A percentile compares a stretch with the other conserved stretches of the same genome.
These are phyloP conservation scores for Rhododendron simsii DNA, from an alignment of 148 eudicot genomes.

Conservation along the genomic window DNA sequence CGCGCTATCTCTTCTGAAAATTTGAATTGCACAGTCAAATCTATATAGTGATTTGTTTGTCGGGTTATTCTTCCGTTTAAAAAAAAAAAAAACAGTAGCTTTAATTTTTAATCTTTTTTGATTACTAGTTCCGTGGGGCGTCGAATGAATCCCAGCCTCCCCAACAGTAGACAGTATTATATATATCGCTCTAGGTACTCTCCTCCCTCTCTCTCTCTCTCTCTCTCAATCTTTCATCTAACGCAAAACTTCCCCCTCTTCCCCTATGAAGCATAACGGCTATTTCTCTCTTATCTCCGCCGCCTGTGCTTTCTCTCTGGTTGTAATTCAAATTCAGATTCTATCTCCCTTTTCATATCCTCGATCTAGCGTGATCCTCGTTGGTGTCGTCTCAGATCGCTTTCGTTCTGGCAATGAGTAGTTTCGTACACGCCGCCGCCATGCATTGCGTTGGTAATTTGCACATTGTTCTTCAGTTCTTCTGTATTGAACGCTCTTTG, in stretches of 20 bases:
- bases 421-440: background rate
- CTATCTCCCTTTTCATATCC: background rate
- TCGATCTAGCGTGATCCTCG: background rate
- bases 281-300: background rate
- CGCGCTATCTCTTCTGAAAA: rapidly evolving
- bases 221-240: background rate
- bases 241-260: background rate
- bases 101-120: no score
- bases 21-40: no score
- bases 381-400: background rate
- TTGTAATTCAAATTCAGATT: background rate
- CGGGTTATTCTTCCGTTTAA: background rate
- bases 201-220: background rate
- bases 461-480: no score
- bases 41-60: no score
- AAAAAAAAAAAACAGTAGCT: background rate
- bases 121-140: no score
- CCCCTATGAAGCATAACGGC: background rate
- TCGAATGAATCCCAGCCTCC: background rate
- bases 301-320: background rate
- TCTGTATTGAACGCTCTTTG: no score
- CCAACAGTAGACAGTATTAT: background rate
- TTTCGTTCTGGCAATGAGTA: background rate
- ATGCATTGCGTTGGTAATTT: no score
- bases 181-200: background rate